Percentiles rank a stretch among this genome's conserved stretches.
Conservation (phyloP, 345 rosid species). For the Lumnitzera littorea region DNA sequence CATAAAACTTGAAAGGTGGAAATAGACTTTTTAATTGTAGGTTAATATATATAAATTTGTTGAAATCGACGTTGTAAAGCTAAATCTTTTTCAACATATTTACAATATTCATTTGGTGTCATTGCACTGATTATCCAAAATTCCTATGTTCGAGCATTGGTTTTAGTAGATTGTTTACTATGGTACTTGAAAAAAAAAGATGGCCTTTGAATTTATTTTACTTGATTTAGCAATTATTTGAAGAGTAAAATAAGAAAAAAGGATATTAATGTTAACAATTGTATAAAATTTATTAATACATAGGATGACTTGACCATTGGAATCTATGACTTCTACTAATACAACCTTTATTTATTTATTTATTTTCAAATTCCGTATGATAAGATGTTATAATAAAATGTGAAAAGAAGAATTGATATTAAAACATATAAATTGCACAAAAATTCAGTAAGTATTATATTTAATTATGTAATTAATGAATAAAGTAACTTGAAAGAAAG, state of each 20-base stretch:
- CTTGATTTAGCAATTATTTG: constrained; percentile 79
- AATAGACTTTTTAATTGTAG: constrained; percentile 65
- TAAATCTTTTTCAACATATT: constrained; percentile 87
- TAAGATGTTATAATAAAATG: no score
- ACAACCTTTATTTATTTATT: no score
- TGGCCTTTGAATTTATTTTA: constrained; percentile 91
- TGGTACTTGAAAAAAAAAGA: no score
- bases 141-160: constrained; percentile 95
- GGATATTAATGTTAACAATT: neutral
- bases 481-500: no score
- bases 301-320: neutral
- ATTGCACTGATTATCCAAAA: constrained; percentile 84
- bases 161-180: constrained; percentile 84
- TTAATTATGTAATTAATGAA: no score
- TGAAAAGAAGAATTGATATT: no score
- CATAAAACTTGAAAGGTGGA: constrained; percentile 76
- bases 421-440: no score
- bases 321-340: neutral
- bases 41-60: constrained; percentile 85
- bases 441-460: no score
- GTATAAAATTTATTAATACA: neutral
- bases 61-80: constrained; percentile 92
- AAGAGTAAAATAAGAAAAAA: constrained; percentile 1
- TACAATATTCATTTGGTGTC: constrained; percentile 73
- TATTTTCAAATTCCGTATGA: no score